Base-by-base conservation (phyloP, 495 filamentous ascomycete species). In the Neurospora sp. region DNA sequence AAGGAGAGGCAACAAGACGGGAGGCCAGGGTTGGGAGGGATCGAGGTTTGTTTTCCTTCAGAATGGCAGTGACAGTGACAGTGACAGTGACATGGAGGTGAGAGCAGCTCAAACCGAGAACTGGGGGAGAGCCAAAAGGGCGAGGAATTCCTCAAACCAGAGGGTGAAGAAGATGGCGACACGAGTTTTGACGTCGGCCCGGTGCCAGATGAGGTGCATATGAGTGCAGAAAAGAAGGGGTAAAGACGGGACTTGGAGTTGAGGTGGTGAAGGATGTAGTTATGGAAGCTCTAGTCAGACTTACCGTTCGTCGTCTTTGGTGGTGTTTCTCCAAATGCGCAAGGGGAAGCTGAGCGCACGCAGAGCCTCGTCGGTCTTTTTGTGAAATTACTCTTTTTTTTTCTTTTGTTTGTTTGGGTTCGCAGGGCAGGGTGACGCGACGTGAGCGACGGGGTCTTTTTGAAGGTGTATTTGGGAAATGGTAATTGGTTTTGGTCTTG, bases 1-100 rank as follows among this genome's bases (percentile, higher is more conserved):
- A 41, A 73, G 48, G 70, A 71, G 75, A 69, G 77, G 72, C 74
- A 76, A 76, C 76, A 78, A 53, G 73, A 73, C 75, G 48, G 69
- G 48, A 72, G 74, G 74, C 70, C 71, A 27, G 31, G 20, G 37
- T 35, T 38, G 20, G 10, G 72, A 70, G 46, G 18, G n/a, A 40
- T 40, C 4, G 14, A 79, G 78, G 75, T 76, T 78, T 77, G 75
- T 76, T 78, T 77, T 75, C 69, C 70, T 75, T 80, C 78, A 74
- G 40, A 77, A 75, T 73, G 71, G 8, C 22, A 48, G 69, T 37
- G 40, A 39, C 22, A 40, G n/a, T 53, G 69, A 35, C 14, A 10
- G 7, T 46, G 39, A 69, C 16, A 70, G 40, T 18, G 40, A 69
- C 40, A 71, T 35, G 53, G 37, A 53, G 70, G 68, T 68, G 75